These are phyloP conservation scores for Cercospora sp. DNA, from an alignment of 2,329 filamentous ascomycete genomes.

Conservation along the genomic window DNA sequence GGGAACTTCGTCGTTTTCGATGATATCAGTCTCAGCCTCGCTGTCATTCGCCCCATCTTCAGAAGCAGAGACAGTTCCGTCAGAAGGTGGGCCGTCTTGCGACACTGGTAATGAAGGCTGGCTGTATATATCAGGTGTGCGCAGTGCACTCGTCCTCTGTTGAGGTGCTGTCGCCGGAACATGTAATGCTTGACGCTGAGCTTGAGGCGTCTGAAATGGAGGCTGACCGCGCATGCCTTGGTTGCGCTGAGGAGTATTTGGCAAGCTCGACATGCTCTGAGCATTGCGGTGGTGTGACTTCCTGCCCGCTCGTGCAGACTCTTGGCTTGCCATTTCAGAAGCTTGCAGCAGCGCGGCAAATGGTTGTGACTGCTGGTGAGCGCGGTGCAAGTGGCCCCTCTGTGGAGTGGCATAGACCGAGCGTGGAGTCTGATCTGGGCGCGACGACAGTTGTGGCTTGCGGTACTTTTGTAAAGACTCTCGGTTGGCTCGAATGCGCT, in stretches of 20 bases:
- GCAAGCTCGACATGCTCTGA: constrained; percentile 82
- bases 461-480: constrained; percentile 83
- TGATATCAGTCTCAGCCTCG: constrained; percentile 60
- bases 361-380: constrained; percentile 40
- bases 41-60: constrained; percentile 49
- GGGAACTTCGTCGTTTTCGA: constrained; percentile 64
- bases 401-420: constrained; percentile 43
- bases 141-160: constrained; percentile 40
- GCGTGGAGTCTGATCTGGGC: constrained; percentile 46
- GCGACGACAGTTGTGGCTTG: constrained; percentile 46
- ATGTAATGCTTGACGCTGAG: constrained; percentile 28
- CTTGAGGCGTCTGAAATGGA: constrained; percentile 32
- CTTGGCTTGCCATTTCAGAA: constrained; percentile 75
- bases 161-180: constrained; percentile 57
- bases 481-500: constrained; percentile 83
- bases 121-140: constrained; percentile 42
- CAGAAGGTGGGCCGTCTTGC: constrained; percentile 26
- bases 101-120: constrained; percentile 29
- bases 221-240: constrained; percentile 57
- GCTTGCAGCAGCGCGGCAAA: constrained; percentile 76
- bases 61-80: constrained; percentile 75
- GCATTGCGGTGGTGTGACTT: constrained; percentile 71
- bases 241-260: constrained; percentile 67
- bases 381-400: constrained; percentile 49
- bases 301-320: constrained; percentile 45